These are phyloP conservation scores for Salinomyces thailandicus DNA, from an alignment of 2,329 filamentous ascomycete species.

Conservation along the genomic window DNA sequence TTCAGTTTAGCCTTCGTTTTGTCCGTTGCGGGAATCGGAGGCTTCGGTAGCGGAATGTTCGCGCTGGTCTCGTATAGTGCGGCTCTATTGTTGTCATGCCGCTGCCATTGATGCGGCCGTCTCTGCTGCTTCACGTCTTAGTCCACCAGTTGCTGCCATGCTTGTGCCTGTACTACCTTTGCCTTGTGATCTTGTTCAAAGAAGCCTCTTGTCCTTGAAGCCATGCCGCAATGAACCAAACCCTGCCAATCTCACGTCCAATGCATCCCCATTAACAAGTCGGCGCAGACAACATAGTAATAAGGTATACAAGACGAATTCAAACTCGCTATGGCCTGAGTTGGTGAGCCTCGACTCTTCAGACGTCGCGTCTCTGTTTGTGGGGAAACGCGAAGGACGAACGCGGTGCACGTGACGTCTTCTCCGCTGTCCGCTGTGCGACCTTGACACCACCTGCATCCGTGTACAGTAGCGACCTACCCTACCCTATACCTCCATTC, in stretches of 20 bases:
- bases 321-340: too few relatives aligned
- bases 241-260: too few relatives aligned
- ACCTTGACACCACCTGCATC: too few relatives aligned
- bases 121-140: conserved; percentile 9
- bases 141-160: not conserved
- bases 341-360: too few relatives aligned
- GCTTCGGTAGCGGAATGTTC: conserved; percentile 24
- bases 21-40: conserved; percentile 40
- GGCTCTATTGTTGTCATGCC: conserved; percentile 9
- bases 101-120: conserved; percentile 18
- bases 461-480: too few relatives aligned
- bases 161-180: conserved; percentile 25
- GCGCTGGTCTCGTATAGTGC: conserved; percentile 14
- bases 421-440: too few relatives aligned
- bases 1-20: conserved; percentile 46
- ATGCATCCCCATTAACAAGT: too few relatives aligned
- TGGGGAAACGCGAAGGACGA: not conserved
- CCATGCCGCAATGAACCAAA: conserved; percentile 16
- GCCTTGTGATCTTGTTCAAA: conserved; percentile 38
- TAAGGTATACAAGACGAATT: too few relatives aligned
- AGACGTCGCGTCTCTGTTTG: not conserved
- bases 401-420: not conserved
- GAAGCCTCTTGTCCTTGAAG: conserved; percentile 39
- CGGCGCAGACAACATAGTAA: too few relatives aligned
- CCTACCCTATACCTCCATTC: too few relatives aligned